Base-by-base conservation (phyloP, 345 rosid species). In the Turritis glabra region DNA sequence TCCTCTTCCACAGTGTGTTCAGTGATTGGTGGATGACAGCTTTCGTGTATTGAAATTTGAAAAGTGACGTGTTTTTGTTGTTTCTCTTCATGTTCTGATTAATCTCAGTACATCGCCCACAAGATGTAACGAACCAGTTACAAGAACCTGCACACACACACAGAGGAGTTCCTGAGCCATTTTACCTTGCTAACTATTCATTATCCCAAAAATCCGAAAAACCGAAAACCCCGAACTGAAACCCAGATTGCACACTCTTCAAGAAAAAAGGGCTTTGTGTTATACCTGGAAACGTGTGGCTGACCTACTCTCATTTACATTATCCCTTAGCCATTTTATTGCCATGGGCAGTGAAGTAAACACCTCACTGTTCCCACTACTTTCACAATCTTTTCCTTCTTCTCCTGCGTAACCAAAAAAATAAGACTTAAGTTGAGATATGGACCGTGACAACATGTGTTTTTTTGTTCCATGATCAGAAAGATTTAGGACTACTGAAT, bases 321-420 rank as follows among this genome's bases (percentile, higher is more conserved):
- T 81, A 79, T 96, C 95, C 79, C 99, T 81, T 27, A 95, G 85
- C 98, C 98, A 95, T 78, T 90, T 90, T 52, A 95, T 86, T 50
- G 98, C 96, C 69, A 78, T 73, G 1, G 99, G 99, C 0, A 95
- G 85, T 73, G 99, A 92, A 81, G 91, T 81, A 74, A 95, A 90
- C 68, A 92, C 96, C 4, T 81, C 85, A 78, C 98, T 90, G 72
- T 84, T 90, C 72, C 82, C 88, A 72, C 75, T 84, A 73, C 77
- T 81, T 73, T 74, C 69, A 37, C 60, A 74, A 64, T 80, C 71
- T 72, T 67, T 60, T 80, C 80, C 85, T 73, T 83, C 90, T 77
- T 83, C 85, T 75, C 86, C 79, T 80, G 77, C 38, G 58, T 78
- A 82, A 64, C 35, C 47, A 19, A 25, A 8, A 4, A 4, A 26